These are phyloP conservation scores for Leccinum subgranulosum DNA, from an alignment of 768 basidiomycete species.

Conservation along the genomic window DNA sequence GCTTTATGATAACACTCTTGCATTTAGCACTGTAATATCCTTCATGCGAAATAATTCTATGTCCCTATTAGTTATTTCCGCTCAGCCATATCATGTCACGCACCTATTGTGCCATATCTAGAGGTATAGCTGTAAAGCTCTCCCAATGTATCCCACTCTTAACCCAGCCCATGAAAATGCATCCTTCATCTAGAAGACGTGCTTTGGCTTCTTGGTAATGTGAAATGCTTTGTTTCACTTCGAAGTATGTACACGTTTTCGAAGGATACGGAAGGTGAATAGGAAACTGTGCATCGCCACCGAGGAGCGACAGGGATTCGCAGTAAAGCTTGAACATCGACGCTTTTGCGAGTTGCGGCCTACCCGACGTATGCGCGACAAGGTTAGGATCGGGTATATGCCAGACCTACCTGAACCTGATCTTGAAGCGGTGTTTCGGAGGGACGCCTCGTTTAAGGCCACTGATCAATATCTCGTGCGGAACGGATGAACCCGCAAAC, in stretches of 20 bases:
- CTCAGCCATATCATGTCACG: no score
- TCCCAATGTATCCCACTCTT: slow-evolving; percentile 53
- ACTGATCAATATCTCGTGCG: slow-evolving; percentile 68
- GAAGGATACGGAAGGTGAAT: slow-evolving; percentile 14
- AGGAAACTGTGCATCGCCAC: neutral
- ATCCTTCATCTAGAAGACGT: slow-evolving; percentile 39
- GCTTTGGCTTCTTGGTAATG: slow-evolving; percentile 54
- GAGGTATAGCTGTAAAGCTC: slow-evolving; percentile 35
- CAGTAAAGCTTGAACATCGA: slow-evolving; percentile 50
- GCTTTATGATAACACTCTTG: slow-evolving; percentile 13
- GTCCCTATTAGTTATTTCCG: neutral
- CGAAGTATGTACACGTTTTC: slow-evolving; percentile 40
- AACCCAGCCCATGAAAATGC: slow-evolving; percentile 64
- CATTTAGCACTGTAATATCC: slow-evolving; percentile 1
- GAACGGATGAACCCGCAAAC: slow-evolving; percentile 47
- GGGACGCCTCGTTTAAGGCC: slow-evolving; percentile 77
- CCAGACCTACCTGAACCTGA: slow-evolving; percentile 57
- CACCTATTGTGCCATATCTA: slow-evolving; percentile 1
- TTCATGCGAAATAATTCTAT: neutral
- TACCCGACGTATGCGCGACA: slow-evolving; percentile 19
- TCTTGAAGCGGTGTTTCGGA: slow-evolving; percentile 61
- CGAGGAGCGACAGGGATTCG: slow-evolving; percentile 18
- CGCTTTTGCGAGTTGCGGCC: slow-evolving; percentile 52
- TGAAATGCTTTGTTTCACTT: slow-evolving; percentile 38
- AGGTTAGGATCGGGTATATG: neutral